phyloP scores from a whole-genome alignment of 2,329 filamentous ascomycete genomes.

The Epichloe sylvatica region DNA sequence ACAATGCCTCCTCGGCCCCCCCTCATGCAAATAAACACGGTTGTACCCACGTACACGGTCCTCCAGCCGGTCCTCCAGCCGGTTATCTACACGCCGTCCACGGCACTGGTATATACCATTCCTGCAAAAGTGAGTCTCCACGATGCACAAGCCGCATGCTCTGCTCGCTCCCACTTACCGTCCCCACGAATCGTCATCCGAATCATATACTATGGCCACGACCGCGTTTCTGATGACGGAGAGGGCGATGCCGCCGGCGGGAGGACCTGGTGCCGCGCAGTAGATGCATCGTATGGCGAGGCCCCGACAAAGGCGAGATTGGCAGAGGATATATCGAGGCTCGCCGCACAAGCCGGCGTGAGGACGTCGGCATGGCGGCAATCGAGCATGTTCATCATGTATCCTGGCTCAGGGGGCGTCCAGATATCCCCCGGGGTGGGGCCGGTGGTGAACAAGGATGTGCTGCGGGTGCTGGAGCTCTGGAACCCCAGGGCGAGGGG shows the following conservation, averaged over 20 bases:
- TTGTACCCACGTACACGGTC: not conserved
- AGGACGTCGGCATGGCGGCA: not conserved
- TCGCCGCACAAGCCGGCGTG: not conserved
- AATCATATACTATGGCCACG: constrained; percentile 4
- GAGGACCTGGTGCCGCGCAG: not conserved
- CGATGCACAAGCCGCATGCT: not conserved
- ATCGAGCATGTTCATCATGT: not conserved
- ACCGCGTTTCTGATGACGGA: not conserved
- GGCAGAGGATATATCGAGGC: not conserved
- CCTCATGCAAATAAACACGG: not conserved
- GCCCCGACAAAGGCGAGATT: not conserved
- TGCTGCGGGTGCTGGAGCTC: not conserved
- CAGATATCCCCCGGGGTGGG: not conserved
- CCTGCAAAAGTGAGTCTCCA: not conserved
- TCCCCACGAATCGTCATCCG: not conserved
- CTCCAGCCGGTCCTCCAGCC: not conserved
- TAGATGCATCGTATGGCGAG: not conserved
- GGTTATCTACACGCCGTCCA: not conserved
- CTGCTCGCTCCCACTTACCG: not conserved
- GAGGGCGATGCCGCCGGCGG: no score
- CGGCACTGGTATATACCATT: not conserved
- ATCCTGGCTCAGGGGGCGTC: not conserved
- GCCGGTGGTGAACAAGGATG: not conserved
- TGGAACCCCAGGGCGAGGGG: constrained; percentile 7
- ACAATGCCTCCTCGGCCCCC: not conserved